phyloP scores from a whole-genome alignment of 257 asterid species.

The Fraxinus excelsior region DNA sequence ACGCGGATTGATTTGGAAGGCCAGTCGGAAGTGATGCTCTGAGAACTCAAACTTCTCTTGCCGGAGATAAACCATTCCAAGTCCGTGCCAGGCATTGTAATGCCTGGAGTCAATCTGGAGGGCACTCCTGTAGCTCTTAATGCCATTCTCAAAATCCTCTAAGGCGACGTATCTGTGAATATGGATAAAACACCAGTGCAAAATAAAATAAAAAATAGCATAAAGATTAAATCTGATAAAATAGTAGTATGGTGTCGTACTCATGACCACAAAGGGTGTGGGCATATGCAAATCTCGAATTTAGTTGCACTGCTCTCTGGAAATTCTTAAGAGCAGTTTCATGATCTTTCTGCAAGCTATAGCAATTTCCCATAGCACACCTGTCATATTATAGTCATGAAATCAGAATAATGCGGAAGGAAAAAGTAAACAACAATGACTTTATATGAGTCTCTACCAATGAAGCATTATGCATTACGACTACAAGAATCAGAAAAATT shows the following conservation, averaged over 20 bases:
- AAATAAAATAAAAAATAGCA: slow-evolving; percentile 6
- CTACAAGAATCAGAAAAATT: slow-evolving; percentile 11
- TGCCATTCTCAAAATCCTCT: slow-evolving; percentile 92
- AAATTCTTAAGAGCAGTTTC: slow-evolving; percentile 90
- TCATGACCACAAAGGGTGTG: slow-evolving; percentile 96
- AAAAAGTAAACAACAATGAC: slow-evolving; percentile 13
- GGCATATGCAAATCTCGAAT: slow-evolving; percentile 86
- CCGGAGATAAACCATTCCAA: slow-evolving; percentile 93
- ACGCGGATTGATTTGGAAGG: slow-evolving; percentile 76
- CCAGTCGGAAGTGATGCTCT: slow-evolving; percentile 94
- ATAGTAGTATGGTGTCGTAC: slow-evolving; percentile 42
- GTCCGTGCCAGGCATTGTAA: slow-evolving; percentile 99
- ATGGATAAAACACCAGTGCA: slow-evolving; percentile 16
- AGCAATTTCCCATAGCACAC: slow-evolving; percentile 97
- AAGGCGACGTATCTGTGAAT: slow-evolving; percentile 75
- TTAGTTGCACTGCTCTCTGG: slow-evolving; percentile 91
- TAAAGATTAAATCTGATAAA: slow-evolving; percentile 18
- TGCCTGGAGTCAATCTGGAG: slow-evolving; percentile 83
- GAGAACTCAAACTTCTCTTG: slow-evolving; percentile 94
- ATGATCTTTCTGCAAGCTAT: slow-evolving; percentile 93
- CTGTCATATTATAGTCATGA: slow-evolving; percentile 44
- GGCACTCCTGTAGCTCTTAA: slow-evolving; percentile 83
- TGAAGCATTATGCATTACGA: background rate
- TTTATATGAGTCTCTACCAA: background rate
- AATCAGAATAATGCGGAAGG: slow-evolving; percentile 8